These are phyloP conservation scores for Trifolium fragiferum DNA, from an alignment of 306 rosid species.

Conservation along the genomic window DNA sequence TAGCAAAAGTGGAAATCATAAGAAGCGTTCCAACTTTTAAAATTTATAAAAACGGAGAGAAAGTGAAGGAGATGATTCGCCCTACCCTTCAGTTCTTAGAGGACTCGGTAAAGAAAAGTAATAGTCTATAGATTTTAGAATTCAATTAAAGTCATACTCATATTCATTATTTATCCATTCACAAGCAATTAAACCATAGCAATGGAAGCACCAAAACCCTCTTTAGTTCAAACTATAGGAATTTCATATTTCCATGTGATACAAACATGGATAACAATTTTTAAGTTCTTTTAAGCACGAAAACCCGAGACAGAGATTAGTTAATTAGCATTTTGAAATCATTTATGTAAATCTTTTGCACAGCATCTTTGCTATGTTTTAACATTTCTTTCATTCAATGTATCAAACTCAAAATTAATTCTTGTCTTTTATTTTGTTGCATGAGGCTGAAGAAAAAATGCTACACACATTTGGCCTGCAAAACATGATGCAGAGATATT, in stretches of 20 bases:
- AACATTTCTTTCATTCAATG: conserved; percentile 1
- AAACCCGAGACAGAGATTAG: conserved; percentile 54
- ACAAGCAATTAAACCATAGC: not conserved
- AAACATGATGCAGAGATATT: conserved; percentile 4
- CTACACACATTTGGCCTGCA: conserved; percentile 6
- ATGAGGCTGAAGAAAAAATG: not conserved
- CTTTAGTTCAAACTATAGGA: conserved; percentile 52
- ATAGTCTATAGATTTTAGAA: conserved; percentile 47
- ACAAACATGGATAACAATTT: conserved; percentile 57
- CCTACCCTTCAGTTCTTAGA: conserved; percentile 77
- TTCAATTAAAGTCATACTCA: conserved; percentile 14
- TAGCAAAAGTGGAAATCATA: conserved; percentile 76
- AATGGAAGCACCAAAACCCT: conserved; percentile 42
- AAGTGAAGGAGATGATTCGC: conserved; percentile 77
- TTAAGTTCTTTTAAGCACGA: conserved; percentile 60
- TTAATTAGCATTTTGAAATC: conserved; percentile 52
- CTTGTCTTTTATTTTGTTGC: conserved; percentile 15
- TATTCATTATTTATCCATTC: conserved; percentile 41
- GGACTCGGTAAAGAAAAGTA: conserved; percentile 68
- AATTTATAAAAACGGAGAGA: conserved; percentile 80
- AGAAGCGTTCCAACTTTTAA: conserved; percentile 75
- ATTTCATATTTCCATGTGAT: conserved; percentile 48
- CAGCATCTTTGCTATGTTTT: conserved; percentile 35
- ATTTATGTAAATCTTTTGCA: conserved; percentile 53
- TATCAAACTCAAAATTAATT: conserved; percentile 36